Conservation (phyloP, 495 filamentous ascomycete species). For the Schizothecium vesticola region DNA sequence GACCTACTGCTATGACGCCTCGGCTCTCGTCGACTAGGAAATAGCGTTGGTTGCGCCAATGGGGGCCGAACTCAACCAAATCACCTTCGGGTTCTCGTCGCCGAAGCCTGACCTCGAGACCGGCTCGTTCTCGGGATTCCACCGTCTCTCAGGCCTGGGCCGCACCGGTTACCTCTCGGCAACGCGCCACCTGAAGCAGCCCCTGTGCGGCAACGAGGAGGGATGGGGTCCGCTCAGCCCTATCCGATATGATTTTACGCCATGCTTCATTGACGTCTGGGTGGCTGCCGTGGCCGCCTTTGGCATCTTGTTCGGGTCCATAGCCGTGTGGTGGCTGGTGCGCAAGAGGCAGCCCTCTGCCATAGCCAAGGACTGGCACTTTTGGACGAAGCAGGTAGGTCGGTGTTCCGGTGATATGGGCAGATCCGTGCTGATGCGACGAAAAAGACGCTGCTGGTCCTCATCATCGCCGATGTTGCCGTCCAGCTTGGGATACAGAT, state of each 20-base stretch:
- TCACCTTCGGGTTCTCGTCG: conserved; percentile 15
- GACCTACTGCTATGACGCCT: conserved; percentile 22
- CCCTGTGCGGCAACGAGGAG: conserved; percentile 78
- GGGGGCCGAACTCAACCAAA: conserved; percentile 19
- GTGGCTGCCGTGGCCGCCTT: conserved; percentile 69
- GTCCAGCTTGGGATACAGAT: conserved; percentile 77
- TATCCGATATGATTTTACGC: conserved; percentile 83
- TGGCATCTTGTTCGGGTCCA: conserved; percentile 68
- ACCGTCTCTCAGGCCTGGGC: conserved; percentile 32
- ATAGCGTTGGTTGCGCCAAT: conserved; percentile 25
- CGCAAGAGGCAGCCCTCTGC: conserved; percentile 56
- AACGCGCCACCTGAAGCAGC: conserved; percentile 44
- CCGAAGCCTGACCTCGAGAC: conserved; percentile 45
- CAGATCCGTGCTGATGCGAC: conserved; percentile 21
- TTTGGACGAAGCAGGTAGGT: conserved; percentile 83
- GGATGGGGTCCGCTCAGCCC: conserved; percentile 93
- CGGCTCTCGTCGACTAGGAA: conserved; percentile 9
- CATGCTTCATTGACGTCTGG: conserved; percentile 90
- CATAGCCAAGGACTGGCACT: conserved; percentile 86
- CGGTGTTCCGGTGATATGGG: background rate
- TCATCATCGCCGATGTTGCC: conserved; percentile 60
- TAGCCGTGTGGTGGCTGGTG: conserved; percentile 65
- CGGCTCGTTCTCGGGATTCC: conserved; percentile 50
- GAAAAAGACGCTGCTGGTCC: conserved; percentile 59
- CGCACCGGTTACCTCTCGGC: conserved; percentile 44